Evolutionary conservation across 805 yeast species (phyloP).

Genomic region (Candida vartiovaarae): DNA sequence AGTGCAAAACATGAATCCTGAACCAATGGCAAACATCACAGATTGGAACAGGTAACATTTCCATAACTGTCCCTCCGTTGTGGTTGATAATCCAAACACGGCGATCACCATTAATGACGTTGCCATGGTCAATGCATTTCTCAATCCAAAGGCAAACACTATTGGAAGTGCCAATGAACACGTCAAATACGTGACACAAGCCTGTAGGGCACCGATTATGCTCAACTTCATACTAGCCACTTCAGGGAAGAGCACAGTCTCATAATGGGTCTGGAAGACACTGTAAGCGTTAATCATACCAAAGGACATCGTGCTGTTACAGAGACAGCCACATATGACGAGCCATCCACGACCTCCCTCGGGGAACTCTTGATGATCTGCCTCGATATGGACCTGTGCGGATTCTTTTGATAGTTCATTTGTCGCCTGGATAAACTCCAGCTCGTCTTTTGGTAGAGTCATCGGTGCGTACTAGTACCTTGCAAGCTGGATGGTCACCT

Average conservation of each 20-base stretch:
- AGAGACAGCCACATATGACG: conserved; percentile 16
- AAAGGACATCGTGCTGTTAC: conserved; percentile 12
- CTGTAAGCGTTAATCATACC: conserved; percentile 22
- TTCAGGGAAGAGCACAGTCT: conserved; percentile 14
- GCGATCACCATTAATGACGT: conserved; percentile 8
- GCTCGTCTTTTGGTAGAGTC: too few species aligned
- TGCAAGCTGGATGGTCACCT: too few species aligned
- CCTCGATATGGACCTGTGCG: conserved; percentile 4
- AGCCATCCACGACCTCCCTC: conserved; percentile 21
- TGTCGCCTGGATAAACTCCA: too few species aligned
- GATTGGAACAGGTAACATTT: conserved; percentile 23
- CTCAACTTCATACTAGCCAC: conserved; percentile 13
- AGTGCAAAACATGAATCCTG: conserved; percentile 48
- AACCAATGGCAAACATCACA: conserved; percentile 16
- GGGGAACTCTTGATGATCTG: conserved; percentile 11
- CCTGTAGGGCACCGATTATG: conserved; percentile 21
- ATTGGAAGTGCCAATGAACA: conserved; percentile 15
- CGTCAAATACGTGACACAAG: conserved; percentile 14
- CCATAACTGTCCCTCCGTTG: conserved; percentile 15
- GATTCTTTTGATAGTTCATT: background rate
- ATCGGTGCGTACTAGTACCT: too few species aligned
- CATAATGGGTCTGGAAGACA: conserved; percentile 20
- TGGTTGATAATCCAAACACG: conserved; percentile 18
- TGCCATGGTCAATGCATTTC: conserved; percentile 9
- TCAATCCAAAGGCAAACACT: conserved; percentile 16